Base-by-base conservation (phyloP, 2,329 filamentous ascomycete species). In the Cytospora piceae region DNA sequence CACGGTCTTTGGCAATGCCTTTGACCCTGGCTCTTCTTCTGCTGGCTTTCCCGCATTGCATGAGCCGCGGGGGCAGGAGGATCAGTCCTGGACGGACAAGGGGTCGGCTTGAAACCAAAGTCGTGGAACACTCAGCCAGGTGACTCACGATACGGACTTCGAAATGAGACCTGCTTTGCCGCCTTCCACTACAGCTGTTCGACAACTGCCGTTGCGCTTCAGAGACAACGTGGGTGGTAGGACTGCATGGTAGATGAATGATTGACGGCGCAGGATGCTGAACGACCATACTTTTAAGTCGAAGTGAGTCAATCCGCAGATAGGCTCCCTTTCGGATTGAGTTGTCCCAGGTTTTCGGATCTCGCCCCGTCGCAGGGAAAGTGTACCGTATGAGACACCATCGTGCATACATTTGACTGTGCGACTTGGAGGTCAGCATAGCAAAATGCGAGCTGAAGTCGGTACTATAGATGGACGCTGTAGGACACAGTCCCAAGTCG, bases 181-280 rank as follows among this genome's bases (percentile, higher is more conserved):
- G 46, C 46, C 53, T 57, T 63, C 60, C 60, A 63, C 60, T 29
- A 42, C 60, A 39, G 22, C 52, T 49, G 52, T 11, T 52, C 34
- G 51, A 9, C 31, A 65, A 63, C 62, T 67, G 58, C 66, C 63
- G 63, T 60, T 55, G 58, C 46, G 31, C 59, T 52, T 39, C 53
- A 54, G 39, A 34, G 15, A 56, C 61, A 61, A 58, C 57, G 42
- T 42, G 56, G 65, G 61, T n/a, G 46, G 29, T n/a, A 31, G 27
- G n/a, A 52, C 58, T 24, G 58, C 22, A 56, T 58, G 29, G 14
- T 24, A 29, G 20, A 34, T 46, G 56, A 42, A 58, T 53, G 65
- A 64, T 60, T 61, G 65, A 64, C 57, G 34, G 61, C 46, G 42
- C 61, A 64, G 39, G 32, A 53, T 58, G 52, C 52, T 67, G 52